Conservation (phyloP, 1,284 basidiomycete species). For the Uromyces viciae-fabae region DNA sequence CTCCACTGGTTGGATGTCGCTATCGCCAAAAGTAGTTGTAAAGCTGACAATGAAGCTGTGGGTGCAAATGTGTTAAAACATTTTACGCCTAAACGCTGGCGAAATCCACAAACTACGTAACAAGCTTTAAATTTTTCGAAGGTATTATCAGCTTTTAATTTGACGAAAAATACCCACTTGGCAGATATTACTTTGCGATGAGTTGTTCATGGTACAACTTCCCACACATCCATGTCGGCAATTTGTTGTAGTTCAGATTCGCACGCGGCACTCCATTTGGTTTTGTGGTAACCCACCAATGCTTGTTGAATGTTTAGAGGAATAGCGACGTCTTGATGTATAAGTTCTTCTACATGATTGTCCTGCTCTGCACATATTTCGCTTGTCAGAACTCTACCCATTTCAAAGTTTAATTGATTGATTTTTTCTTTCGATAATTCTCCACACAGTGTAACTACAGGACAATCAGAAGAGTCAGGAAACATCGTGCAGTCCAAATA, state of each 20-base stretch:
- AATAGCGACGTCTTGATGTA: background rate
- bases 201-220: background rate
- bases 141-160: background rate
- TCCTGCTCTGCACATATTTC: background rate
- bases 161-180: background rate
- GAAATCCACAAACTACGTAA: background rate
- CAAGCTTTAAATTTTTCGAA: conserved; percentile 1
- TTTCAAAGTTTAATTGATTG: background rate
- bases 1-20: background rate
- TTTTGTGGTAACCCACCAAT: too few species aligned
- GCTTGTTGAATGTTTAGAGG: background rate
- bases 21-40: background rate
- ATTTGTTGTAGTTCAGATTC: background rate
- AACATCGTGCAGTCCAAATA: background rate
- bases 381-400: background rate
- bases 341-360: background rate
- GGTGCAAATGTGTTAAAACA: background rate
- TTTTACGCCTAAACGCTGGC: background rate
- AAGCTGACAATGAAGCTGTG: background rate
- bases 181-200: background rate
- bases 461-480: background rate
- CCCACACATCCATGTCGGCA: background rate
- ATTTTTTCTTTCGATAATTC: background rate
- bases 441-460: background rate
- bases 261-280: background rate